A percentile compares a stretch with the other conserved stretches of the same genome.
Evolutionary conservation across 139 green algal species (phyloP).

Genomic region (Coccomyxa sp.): DNA sequence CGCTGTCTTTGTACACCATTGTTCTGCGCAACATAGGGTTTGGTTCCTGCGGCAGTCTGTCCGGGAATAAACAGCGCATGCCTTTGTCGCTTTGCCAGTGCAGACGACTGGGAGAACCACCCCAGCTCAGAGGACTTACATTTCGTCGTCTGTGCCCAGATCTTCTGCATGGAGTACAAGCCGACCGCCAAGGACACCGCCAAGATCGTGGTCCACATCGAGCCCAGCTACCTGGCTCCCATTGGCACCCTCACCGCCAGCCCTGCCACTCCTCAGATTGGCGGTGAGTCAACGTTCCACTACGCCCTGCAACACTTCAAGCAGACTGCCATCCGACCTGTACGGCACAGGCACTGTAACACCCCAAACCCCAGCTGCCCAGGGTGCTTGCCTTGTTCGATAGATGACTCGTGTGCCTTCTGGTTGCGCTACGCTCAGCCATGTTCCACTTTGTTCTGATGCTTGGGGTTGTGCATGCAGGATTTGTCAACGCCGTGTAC

Average conservation of each 20-base stretch:
- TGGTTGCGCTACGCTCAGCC: no score
- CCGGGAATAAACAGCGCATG: neutral
- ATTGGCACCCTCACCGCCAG: neutral
- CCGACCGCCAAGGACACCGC: neutral
- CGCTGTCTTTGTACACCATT: no score
- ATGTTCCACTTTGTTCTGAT: no score
- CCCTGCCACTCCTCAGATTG: neutral
- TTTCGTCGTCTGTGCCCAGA: neutral
- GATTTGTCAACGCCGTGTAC: neutral
- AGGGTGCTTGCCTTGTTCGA: no score
- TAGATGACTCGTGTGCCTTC: no score
- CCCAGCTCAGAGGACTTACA: neutral
- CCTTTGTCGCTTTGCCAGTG: neutral
- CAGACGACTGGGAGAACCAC: no score
- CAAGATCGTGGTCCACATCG: constrained; percentile 1
- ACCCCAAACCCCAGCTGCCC: no score
- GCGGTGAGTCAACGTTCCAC: neutral
- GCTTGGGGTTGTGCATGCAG: neutral
- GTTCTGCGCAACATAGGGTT: no score
- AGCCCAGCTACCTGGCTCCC: neutral
- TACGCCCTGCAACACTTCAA: neutral
- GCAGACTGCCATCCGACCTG: no score
- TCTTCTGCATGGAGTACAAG: constrained; percentile 5
- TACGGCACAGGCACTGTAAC: no score
- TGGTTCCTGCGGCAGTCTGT: neutral